A percentile compares a stretch with the other conserved stretches of the same genome.
Evolutionary conservation across 2,329 filamentous ascomycete genomes (phyloP).

Genomic region (Lithohypha guttulata): DNA sequence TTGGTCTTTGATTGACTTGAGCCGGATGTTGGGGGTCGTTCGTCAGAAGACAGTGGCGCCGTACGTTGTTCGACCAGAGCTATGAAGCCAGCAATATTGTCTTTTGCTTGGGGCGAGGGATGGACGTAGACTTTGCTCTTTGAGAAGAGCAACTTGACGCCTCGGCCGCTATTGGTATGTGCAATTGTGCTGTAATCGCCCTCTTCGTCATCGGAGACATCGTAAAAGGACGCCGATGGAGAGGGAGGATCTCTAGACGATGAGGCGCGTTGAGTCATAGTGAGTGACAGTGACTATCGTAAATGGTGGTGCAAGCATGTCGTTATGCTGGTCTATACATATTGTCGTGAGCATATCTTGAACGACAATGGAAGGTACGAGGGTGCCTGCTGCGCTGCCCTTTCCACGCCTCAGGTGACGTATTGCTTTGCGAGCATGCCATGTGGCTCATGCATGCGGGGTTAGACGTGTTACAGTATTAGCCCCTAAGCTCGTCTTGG

Average conservation of each 20-base stretch:
- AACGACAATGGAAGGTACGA: background rate
- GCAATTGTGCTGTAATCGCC: slow-evolving; percentile 90
- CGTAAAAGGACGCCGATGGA: slow-evolving; percentile 81
- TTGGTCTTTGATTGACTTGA: slow-evolving; percentile 31
- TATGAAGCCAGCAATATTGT: slow-evolving; percentile 91
- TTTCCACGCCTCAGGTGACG: slow-evolving; percentile 2
- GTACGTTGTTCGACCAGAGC: slow-evolving; percentile 82
- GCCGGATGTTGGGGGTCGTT: slow-evolving; percentile 28
- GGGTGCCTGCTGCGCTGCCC: background rate
- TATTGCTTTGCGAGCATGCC: background rate
- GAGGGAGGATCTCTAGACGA: slow-evolving; percentile 41
- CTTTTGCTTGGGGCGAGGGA: slow-evolving; percentile 81
- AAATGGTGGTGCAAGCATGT: background rate
- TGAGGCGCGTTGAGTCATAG: slow-evolving; percentile 1
- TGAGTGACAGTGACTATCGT: too few relatives aligned
- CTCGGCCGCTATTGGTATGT: slow-evolving; percentile 62
- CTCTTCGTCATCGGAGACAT: slow-evolving; percentile 92
- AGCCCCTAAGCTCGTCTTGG: too few relatives aligned
- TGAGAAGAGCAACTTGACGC: slow-evolving; percentile 86
- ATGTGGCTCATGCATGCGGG: slow-evolving; percentile 2
- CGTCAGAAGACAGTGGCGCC: slow-evolving; percentile 22
- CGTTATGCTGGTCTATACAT: background rate
- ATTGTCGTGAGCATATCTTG: background rate
- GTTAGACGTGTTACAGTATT: too few relatives aligned
- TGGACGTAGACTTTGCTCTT: slow-evolving; percentile 99